Evolutionary conservation across 2,329 filamentous ascomycete species (phyloP).

Genomic region (Penicillium sumatraense): DNA sequence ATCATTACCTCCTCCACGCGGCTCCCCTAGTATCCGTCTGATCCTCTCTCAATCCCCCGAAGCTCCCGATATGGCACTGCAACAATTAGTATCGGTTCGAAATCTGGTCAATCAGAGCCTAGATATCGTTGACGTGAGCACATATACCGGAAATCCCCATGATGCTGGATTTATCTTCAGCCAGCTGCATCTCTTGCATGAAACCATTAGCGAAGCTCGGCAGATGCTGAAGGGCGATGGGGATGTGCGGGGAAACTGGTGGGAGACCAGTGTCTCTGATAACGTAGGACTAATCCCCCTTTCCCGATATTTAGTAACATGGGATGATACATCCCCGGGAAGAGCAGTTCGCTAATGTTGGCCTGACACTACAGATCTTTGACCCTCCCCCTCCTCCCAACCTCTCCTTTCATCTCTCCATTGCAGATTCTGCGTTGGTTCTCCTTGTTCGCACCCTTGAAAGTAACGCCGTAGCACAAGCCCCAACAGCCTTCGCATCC

Average conservation of each 20-base stretch:
- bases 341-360: slow-evolving; percentile 1
- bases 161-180: slow-evolving; percentile 63
- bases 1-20: slow-evolving; percentile 56
- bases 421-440: slow-evolving; percentile 72
- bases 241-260: slow-evolving; percentile 59
- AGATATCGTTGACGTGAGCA: slow-evolving; percentile 78
- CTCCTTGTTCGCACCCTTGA: slow-evolving; percentile 73
- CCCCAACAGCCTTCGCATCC: slow-evolving; percentile 69
- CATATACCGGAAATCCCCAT: slow-evolving; percentile 70
- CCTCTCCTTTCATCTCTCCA: slow-evolving; percentile 72
- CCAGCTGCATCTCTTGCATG: slow-evolving; percentile 62
- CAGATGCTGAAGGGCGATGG: slow-evolving; percentile 60
- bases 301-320: background rate
- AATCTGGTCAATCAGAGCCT: slow-evolving; percentile 81
- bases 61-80: slow-evolving; percentile 64
- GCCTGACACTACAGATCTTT: slow-evolving; percentile 54
- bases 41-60: slow-evolving; percentile 57
- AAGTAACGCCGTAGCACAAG: slow-evolving; percentile 61
- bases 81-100: slow-evolving; percentile 72
- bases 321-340: background rate
- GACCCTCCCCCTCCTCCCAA: slow-evolving; percentile 66
- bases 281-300: slow-evolving; percentile 56
- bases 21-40: slow-evolving; percentile 56
- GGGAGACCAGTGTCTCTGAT: slow-evolving; percentile 59
- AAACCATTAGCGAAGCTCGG: slow-evolving; percentile 66